Base-by-base conservation (phyloP, 768 basidiomycete genomes). In the Collybiopsis confluens region DNA sequence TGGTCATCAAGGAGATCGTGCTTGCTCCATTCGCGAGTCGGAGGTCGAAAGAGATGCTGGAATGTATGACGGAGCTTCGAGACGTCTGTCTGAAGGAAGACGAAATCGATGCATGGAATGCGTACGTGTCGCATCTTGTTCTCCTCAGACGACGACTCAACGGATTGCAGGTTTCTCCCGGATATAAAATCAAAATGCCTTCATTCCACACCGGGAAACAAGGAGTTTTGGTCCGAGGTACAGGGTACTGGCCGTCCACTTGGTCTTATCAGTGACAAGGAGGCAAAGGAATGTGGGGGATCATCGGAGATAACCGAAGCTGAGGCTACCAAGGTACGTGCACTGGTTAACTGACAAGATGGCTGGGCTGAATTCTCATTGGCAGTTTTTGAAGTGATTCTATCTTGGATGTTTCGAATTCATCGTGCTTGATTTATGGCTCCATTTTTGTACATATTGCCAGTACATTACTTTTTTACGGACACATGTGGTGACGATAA, bases 41-140 rank as follows among this genome's bases (percentile, higher is more conserved):
- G 59, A 77, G 92, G 56, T 77, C 76, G 35, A 73, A 73, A 15
- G 88, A 92, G 66, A 77, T 94, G 71, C 44, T 91, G 24, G 81
- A 86, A 37, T 93, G 90, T 65, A 71, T 96, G 77, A 68, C 71
- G 57, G 75, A 65, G 37, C 68, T 96, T 70, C 78, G 93, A 62
- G 74, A 79, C 49, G 79, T 80, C 3, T 88, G 83, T 23, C 65
- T 90, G 58, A 76, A 76, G 82, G 88, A 92, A 69, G 88, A 92
- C 65, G 89, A 92, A 65, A 80, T 92, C 35, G 86, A 88, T 42
- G 80, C 79, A 28, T 93, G 90, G 90, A 92, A 93, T 68, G 69
- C 63, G 86, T 87, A 58, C 59, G 80, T 73, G 80, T 73, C 15
- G 48, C 23, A 24, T 18, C 50, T 26, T 27, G 38, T 58, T 15